These are phyloP conservation scores for Sclerotinia glacialis DNA, from an alignment of 2,329 filamentous ascomycete genomes.

Conservation along the genomic window DNA sequence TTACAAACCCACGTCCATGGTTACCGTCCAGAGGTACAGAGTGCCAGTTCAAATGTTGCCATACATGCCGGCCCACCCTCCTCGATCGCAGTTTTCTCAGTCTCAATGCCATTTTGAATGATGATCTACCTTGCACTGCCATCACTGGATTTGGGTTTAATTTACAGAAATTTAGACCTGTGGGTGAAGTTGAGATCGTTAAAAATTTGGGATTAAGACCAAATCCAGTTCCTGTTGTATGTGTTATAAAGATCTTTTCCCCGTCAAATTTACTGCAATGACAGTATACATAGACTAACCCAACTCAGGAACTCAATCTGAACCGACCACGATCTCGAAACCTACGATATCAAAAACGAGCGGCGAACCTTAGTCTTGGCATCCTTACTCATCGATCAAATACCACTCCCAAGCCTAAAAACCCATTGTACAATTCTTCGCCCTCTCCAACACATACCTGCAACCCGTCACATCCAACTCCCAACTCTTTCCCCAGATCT, in stretches of 20 bases:
- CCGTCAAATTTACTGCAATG: background rate
- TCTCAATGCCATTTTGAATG: slow-evolving; percentile 50
- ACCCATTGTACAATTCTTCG: background rate
- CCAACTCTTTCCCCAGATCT: background rate
- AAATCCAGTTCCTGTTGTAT: slow-evolving; percentile 26
- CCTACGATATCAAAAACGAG: slow-evolving; percentile 9
- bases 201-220: slow-evolving; percentile 35
- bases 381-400: slow-evolving; percentile 16
- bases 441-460: background rate
- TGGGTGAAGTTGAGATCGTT: slow-evolving; percentile 30
- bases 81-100: slow-evolving; percentile 49
- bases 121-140: slow-evolving; percentile 50
- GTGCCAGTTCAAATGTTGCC: slow-evolving; percentile 52
- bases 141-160: slow-evolving; percentile 55
- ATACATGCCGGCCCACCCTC: slow-evolving; percentile 47
- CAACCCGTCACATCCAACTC: background rate
- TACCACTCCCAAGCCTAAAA: background rate
- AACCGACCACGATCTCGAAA: background rate
- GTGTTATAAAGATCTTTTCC: slow-evolving; percentile 6
- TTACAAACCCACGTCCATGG: slow-evolving; percentile 39
- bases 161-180: slow-evolving; percentile 44
- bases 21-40: slow-evolving; percentile 42
- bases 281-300: background rate
- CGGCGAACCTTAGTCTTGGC: slow-evolving; percentile 24
- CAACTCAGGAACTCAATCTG: background rate